Evolutionary conservation across 345 rosid genomes (phyloP), one percentile per base, ranked within the genome.

Genomic region (Citrus mangshanensis): DNA sequence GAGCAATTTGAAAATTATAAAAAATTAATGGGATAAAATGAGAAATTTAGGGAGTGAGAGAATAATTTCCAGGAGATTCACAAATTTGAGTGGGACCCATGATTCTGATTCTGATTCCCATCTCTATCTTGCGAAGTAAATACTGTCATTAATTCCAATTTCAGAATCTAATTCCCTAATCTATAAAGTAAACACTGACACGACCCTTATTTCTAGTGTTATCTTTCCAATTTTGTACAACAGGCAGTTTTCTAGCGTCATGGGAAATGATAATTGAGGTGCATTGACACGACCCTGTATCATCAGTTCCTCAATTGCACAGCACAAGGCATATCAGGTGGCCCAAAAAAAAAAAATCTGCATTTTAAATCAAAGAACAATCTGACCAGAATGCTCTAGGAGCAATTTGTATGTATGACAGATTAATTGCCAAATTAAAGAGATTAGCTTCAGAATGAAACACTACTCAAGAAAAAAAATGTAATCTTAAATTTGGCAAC

Each of bases 91-190:
- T 34, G 0, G 0, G 6, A 34, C 35, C 0, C 35, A 5, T 0
- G 0, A 35, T 35, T 35, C 0, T 35, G 0, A 35, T 35, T 35
- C 1, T 0, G 7, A 34, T 34, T 34, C 6, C 0, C 7, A 0
- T 35, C 7, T 5, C 37, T 35, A 35, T 35, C 7, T 35, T 5
- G 0, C 6, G 1, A 6, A 35, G 7, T 6, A 5, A 34, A 35
- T 1, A 0, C 1, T 0, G 37, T 6, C 37, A 35, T 0, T 35
- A 35, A 35, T 35, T 35, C 7, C 1, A 35, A 35, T 35, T 35
- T 5, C 7, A 0, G 0, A 35, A 1, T 35, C 7, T 4, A 35
- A 5, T 5, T 35, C 0, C 1, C 37, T 35, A 35, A 35, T 35
- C 0, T 5, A 5, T 5, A 7, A 35, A 6, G 7, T 35, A 35